Evolutionary conservation across 2,329 filamentous ascomycete species (phyloP), one percentile per base, ranked within the genome.

Genomic region (Pyrenophora tritici-repentis): DNA sequence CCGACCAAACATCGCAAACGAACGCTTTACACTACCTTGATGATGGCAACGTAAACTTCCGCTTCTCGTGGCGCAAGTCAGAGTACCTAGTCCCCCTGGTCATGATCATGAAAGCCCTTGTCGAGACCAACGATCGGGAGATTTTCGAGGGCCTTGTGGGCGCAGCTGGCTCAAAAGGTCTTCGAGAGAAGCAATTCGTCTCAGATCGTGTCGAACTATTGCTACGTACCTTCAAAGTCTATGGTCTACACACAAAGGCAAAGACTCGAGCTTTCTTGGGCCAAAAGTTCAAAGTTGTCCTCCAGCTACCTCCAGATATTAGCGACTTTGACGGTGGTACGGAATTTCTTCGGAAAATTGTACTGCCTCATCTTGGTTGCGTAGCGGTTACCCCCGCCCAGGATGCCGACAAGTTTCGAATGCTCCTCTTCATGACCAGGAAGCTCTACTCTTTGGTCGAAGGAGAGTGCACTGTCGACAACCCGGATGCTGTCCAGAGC

Each of bases 1-100:
- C 92, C n/a, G 94, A 99, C 75, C 91, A 99, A 76, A 97, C 93
- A 7, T 97, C 92, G 24, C 93, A 97, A 75, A 97, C 93, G 32
- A 99, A 97, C 68, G 91, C 96, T 29, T 82, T 99, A 41, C 94
- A 99, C 76, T 99, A 97, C 74, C 83, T 99, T 49, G 91, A 83
- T 65, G 94, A 99, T 72, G 94, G 94, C 59, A 97, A 97, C 73
- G 87, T 97, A 65, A 97, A 91, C 0, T 96, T 99, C 76, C 84
- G 94, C 49, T 99, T 99, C 75, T 97, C 93, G 6, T 99, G 93
- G 93, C 84, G 92, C 62, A 99, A 99, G 77, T 91, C 91, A 63
- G 94, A 99, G 75, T 99, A 91, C 68, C 84, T 99, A n/a, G 84
- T 99, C 2, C 94, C 94, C 1, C 89, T 91, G 55, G 87, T 97